Evolutionary conservation across 2,329 filamentous ascomycete species (phyloP).

Genomic region (Chrysoporthe austroafricana): DNA sequence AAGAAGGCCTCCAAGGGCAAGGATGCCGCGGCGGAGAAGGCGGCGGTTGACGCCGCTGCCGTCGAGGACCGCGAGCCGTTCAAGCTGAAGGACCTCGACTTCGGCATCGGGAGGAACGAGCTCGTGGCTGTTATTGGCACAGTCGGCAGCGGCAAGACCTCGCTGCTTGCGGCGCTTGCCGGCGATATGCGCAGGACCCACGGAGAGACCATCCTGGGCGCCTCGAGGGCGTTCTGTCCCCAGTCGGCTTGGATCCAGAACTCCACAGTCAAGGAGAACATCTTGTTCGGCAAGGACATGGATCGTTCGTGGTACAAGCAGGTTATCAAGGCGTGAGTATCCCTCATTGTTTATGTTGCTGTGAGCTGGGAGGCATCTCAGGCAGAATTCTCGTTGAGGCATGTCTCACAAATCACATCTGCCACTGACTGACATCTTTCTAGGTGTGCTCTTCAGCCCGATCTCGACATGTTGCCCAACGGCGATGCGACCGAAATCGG

Average conservation of each 20-base stretch:
- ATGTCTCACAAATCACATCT: neutral
- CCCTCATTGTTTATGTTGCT: no score
- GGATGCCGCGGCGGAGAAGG: constrained; percentile 34
- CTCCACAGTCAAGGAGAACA: constrained; percentile 82
- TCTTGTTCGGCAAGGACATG: constrained; percentile 82
- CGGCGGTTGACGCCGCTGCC: constrained; percentile 49
- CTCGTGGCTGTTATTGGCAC: constrained; percentile 83
- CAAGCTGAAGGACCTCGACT: constrained; percentile 68
- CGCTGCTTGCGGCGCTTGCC: constrained; percentile 83
- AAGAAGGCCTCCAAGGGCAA: constrained; percentile 42
- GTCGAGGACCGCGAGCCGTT: constrained; percentile 64
- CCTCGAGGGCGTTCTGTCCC: constrained; percentile 85
- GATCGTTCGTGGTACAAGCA: constrained; percentile 78
- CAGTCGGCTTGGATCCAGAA: constrained; percentile 99
- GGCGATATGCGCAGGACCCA: constrained; percentile 89
- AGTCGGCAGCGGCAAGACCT: constrained; percentile 91
- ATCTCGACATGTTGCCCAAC: constrained; percentile 90
- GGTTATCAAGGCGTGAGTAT: constrained; percentile 74
- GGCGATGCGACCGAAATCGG: constrained; percentile 92
- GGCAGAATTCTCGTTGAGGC: no score
- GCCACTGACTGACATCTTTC: neutral
- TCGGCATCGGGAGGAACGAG: constrained; percentile 73
- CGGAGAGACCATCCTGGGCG: constrained; percentile 76
- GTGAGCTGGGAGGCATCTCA: no score
- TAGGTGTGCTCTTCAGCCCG: constrained; percentile 45